Evolutionary conservation across 805 yeast species (phyloP).

Genomic region (Candida loeiensis): DNA sequence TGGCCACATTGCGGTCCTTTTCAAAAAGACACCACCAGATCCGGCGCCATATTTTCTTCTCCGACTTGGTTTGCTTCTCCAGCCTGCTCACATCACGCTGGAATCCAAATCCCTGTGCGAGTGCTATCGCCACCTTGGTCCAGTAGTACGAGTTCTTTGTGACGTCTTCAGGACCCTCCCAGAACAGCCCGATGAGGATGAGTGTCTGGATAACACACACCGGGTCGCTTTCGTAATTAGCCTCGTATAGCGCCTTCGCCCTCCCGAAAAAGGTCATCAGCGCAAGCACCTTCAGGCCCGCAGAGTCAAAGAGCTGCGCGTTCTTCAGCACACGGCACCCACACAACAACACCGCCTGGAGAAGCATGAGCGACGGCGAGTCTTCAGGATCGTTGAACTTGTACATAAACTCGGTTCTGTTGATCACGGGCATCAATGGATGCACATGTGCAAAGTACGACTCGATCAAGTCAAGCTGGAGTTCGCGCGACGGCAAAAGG

Average conservation of each 20-base stretch:
- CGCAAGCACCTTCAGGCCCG: slow-evolving; percentile 53
- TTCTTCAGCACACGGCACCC: slow-evolving; percentile 62
- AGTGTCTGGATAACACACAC: slow-evolving; percentile 59
- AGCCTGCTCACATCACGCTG: slow-evolving; percentile 53
- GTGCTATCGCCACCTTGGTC: slow-evolving; percentile 64
- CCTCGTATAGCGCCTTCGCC: slow-evolving; percentile 72
- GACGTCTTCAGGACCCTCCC: slow-evolving; percentile 72
- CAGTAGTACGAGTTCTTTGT: slow-evolving; percentile 65
- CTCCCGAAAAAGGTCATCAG: slow-evolving; percentile 55
- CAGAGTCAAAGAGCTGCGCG: slow-evolving; percentile 47
- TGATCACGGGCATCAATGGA: slow-evolving; percentile 66
- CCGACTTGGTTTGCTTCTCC: slow-evolving; percentile 34
- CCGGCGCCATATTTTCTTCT: slow-evolving; percentile 54
- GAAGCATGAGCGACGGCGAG: slow-evolving; percentile 61
- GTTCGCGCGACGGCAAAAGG: slow-evolving; percentile 55
- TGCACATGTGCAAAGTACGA: slow-evolving; percentile 62
- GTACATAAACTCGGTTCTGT: slow-evolving; percentile 57
- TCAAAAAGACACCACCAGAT: slow-evolving; percentile 77
- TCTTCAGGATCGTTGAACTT: slow-evolving; percentile 52
- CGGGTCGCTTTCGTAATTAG: slow-evolving; percentile 64
- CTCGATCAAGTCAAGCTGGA: slow-evolving; percentile 58
- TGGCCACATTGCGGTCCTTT: slow-evolving; percentile 65
- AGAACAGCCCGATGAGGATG: slow-evolving; percentile 59
- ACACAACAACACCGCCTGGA: slow-evolving; percentile 65
- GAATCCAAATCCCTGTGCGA: slow-evolving; percentile 75